Base-by-base conservation (phyloP, 768 basidiomycete species). In the Leucosporidium creatinivorum region DNA sequence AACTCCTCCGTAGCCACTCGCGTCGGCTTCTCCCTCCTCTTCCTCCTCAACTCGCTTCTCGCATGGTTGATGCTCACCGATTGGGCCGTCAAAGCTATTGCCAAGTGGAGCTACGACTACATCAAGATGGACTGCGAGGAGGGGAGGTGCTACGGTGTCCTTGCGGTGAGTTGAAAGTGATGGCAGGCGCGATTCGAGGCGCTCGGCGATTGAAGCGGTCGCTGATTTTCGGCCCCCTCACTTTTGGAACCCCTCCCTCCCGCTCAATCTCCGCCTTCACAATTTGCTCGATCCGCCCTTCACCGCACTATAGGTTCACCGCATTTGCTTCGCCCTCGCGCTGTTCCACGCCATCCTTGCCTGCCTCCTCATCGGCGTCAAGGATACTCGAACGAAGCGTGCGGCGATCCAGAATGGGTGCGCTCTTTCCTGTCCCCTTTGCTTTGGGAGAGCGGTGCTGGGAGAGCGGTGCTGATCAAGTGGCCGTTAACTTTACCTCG, bases 351-450 rank as follows among this genome's bases (percentile, higher is more conserved):
- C 87, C 63, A 81, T 97, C 56, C 81, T 98, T 58, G 86, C 90
- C 65, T 76, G 86, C 1, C 81, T 86, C 36, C 84, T 99, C 49
- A 83, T 96, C 65, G 92, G 92, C 28, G 88, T 99, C 7, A 84
- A 85, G 74, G 89, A 93, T 75, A 98, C 96, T 10, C 85, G 86
- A 65, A 88, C 93, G 72, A 96, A 92, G 78, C 86, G 96, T 15
- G 91, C 94, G 1, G 88, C 92, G 23, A 86, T 99, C 65, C 96
- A 99, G 81, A 99, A 99, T 78, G 96, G 94, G 90, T 93, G 77
- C 72, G 82, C 71, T 9, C n/a, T 30, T 59, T 5, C 59, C 44
- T 44, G 21, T 18, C 39, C 52, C 21, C 36, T 67, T 21, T 52
- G 23, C 51, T 4, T 28, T 33, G 33, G n/a, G n/a, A n/a, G n/a